Evolutionary conservation across 257 asterid species (phyloP).

Genomic region (Jacaranda mimosifolia): DNA sequence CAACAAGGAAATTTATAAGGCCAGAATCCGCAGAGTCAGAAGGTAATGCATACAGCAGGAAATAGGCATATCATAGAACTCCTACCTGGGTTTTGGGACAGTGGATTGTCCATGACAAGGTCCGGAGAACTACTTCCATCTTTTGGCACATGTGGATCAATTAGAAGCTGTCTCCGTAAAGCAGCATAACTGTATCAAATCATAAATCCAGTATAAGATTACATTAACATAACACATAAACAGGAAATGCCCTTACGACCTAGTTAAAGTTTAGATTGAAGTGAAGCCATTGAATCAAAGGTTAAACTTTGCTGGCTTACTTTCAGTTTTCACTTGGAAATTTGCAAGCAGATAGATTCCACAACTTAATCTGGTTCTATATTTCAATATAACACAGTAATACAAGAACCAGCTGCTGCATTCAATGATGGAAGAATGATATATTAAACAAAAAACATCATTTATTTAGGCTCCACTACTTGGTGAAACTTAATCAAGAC

Average conservation of each 20-base stretch:
- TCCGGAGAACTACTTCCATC: conserved; percentile 84
- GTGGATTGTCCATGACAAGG: conserved; percentile 87
- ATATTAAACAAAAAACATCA: not conserved
- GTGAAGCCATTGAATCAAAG: not conserved
- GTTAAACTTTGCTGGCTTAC: no score
- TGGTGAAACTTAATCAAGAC: not conserved
- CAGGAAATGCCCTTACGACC: not conserved
- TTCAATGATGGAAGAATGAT: not conserved
- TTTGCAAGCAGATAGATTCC: conserved; percentile 1
- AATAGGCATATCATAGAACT: conserved; percentile 8
- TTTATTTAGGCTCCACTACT: not conserved
- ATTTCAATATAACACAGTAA: not conserved
- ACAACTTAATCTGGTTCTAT: not conserved
- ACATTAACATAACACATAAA: not conserved
- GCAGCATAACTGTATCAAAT: conserved; percentile 73
- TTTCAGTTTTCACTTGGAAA: conserved; percentile 10
- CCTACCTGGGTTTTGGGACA: conserved; percentile 92
- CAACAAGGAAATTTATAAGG: not conserved
- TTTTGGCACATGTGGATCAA: conserved; percentile 83
- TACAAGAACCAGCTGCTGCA: not conserved
- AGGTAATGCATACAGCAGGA: not conserved
- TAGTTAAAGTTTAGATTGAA: not conserved
- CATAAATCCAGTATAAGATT: not conserved
- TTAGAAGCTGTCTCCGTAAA: conserved; percentile 84
- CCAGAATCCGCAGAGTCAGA: not conserved